These are phyloP conservation scores for Plenodomus lindquistii DNA, from an alignment of 2,329 filamentous ascomycete species.

Conservation along the genomic window DNA sequence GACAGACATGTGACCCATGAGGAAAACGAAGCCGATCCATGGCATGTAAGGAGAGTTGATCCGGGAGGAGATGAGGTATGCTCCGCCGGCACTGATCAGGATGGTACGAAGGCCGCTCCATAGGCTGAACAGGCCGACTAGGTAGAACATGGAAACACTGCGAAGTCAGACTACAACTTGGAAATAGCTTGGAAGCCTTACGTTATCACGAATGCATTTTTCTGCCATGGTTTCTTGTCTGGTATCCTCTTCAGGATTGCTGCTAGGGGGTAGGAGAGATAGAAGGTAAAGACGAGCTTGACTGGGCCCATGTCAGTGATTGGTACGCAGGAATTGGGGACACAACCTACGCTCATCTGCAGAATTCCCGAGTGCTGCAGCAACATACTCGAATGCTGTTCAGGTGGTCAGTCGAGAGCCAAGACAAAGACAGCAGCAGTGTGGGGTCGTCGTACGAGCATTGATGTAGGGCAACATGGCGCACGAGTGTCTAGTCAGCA, in stretches of 20 bases:
- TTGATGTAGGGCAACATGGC: slow-evolving; percentile 68
- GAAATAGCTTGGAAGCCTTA: slow-evolving; percentile 40
- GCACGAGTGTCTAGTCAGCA: background rate
- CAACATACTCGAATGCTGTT: slow-evolving; percentile 64
- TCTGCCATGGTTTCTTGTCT: slow-evolving; percentile 78
- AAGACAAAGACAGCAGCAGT: background rate
- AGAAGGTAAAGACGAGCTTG: slow-evolving; percentile 88
- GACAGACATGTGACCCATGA: slow-evolving; percentile 94
- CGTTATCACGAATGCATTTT: slow-evolving; percentile 86
- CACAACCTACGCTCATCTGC: slow-evolving; percentile 64
- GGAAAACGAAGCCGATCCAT: slow-evolving; percentile 90
- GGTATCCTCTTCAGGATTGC: slow-evolving; percentile 87
- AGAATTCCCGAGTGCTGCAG: slow-evolving; percentile 62
- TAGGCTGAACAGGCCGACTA: slow-evolving; percentile 90
- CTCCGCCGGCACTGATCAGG: slow-evolving; percentile 74
- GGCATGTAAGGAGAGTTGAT: slow-evolving; percentile 93
- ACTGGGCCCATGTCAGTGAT: slow-evolving; percentile 61
- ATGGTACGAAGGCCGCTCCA: slow-evolving; percentile 84
- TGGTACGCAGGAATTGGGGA: background rate
- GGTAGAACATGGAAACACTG: slow-evolving; percentile 83
- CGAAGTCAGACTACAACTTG: background rate
- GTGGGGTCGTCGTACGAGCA: slow-evolving; percentile 52
- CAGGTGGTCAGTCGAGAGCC: background rate
- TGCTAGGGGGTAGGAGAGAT: slow-evolving; percentile 90
- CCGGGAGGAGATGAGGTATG: slow-evolving; percentile 82